Conservation (phyloP, 352 stramenopile genomes). For the Pythium aquatile region DNA sequence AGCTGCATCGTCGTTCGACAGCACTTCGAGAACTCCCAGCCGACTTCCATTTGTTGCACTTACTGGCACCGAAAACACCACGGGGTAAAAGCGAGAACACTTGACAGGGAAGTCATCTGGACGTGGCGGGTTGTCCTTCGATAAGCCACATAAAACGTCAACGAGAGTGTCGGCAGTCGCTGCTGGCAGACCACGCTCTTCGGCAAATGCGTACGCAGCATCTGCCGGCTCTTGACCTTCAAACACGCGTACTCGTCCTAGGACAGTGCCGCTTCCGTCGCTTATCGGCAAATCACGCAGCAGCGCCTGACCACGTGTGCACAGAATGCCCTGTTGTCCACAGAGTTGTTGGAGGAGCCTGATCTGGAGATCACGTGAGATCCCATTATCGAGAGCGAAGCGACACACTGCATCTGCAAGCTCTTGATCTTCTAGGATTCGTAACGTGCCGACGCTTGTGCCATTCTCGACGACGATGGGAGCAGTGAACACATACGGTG, state of each 20-base stretch:
- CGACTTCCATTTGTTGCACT: constrained; percentile 55
- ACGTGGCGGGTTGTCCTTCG: constrained; percentile 11
- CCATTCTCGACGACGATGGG: constrained; percentile 57
- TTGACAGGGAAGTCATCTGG: constrained; percentile 26
- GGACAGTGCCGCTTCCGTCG: constrained; percentile 23
- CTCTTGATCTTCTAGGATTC: constrained; percentile 64
- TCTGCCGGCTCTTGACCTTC: constrained; percentile 77
- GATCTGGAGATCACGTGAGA: constrained; percentile 44
- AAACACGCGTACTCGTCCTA: constrained; percentile 57
- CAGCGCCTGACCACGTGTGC: constrained; percentile 57
- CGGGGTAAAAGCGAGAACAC: constrained; percentile 60
- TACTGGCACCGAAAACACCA: constrained; percentile 59
- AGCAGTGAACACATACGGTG: constrained; percentile 47
- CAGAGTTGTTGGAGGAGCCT: constrained; percentile 61
- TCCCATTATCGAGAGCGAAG: constrained; percentile 51
- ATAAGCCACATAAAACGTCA: constrained; percentile 49
- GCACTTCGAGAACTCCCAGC: constrained; percentile 61
- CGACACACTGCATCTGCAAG: constrained; percentile 63
- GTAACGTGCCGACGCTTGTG: constrained; percentile 34
- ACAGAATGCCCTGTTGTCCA: constrained; percentile 47
- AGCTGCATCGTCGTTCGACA: constrained; percentile 62
- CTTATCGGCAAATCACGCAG: constrained; percentile 47
- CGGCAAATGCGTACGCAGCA: constrained; percentile 64
- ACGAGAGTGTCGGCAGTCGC: constrained; percentile 43
- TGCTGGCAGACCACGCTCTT: constrained; percentile 41